phyloP scores from a whole-genome alignment of 1,139 yeast genomes.

The Debaryomycetaceae sp. region DNA sequence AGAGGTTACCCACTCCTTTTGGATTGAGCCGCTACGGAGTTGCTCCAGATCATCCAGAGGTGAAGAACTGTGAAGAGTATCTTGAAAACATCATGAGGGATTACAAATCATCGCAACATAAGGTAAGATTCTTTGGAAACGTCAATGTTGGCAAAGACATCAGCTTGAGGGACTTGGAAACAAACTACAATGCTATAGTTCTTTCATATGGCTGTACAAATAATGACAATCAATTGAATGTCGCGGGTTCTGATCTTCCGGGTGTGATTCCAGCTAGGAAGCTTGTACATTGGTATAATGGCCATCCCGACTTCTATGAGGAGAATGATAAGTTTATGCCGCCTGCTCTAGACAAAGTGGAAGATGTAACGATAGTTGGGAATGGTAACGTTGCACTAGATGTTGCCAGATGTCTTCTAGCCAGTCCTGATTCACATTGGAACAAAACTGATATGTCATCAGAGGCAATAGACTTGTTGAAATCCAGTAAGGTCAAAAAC shows the following conservation, averaged over 20 bases:
- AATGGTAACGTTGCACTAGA: conserved; percentile 98
- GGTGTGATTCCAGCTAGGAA: conserved; percentile 83
- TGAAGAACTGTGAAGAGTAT: conserved; percentile 82
- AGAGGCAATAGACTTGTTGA: conserved; percentile 54
- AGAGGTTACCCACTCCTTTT: conserved; percentile 81
- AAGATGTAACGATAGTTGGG: conserved; percentile 79
- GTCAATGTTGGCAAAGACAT: conserved; percentile 60
- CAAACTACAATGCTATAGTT: conserved; percentile 67
- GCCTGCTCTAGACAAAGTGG: conserved; percentile 58
- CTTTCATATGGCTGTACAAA: conserved; percentile 80
- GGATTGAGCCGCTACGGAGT: conserved; percentile 93
- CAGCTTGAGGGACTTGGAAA: conserved; percentile 43
- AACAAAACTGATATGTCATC: conserved; percentile 68
- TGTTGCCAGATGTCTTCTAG: conserved; percentile 74
- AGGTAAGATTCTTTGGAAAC: conserved; percentile 73
- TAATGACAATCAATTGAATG: conserved; percentile 50
- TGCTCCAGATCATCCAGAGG: conserved; percentile 99
- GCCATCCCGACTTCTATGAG: conserved; percentile 60
- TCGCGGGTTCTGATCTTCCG: conserved; percentile 57
- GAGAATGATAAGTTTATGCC: conserved; percentile 28
- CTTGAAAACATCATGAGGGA: conserved; percentile 58
- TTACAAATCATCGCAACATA: conserved; percentile 14
- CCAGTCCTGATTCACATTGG: conserved; percentile 56
- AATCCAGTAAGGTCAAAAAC: conserved; percentile 50
- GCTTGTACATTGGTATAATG: conserved; percentile 96